phyloP scores from a whole-genome alignment of 306 rosid species.

The Adenanthera pavonina region DNA sequence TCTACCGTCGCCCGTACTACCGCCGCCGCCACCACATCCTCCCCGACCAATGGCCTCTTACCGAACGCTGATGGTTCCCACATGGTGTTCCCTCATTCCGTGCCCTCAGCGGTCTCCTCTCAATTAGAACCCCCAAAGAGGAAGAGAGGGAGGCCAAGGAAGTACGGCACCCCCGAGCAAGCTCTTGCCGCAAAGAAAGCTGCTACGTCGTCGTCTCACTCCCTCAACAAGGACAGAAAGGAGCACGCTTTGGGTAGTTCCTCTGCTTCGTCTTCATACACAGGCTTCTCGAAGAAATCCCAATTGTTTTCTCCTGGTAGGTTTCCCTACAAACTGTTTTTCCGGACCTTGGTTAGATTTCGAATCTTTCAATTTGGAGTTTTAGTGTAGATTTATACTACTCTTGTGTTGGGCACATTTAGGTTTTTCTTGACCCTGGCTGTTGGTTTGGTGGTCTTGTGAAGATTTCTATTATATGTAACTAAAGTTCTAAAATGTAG shows the following conservation, averaged over 20 bases:
- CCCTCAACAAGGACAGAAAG: slow-evolving; percentile 59
- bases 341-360: background rate
- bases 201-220: slow-evolving; percentile 65
- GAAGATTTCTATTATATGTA: background rate
- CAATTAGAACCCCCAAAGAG: slow-evolving; percentile 55
- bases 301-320: slow-evolving; percentile 50
- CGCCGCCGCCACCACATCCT: slow-evolving; percentile 44
- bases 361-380: background rate
- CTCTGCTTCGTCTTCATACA: slow-evolving; percentile 50
- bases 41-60: slow-evolving; percentile 64
- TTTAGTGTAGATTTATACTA: background rate
- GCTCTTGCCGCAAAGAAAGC: slow-evolving; percentile 80
- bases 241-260: slow-evolving; percentile 36
- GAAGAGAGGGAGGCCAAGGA: slow-evolving; percentile 79
- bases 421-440: background rate
- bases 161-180: slow-evolving; percentile 76
- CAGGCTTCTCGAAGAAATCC: slow-evolving; percentile 60
- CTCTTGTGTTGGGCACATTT: background rate
- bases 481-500: background rate
- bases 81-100: slow-evolving; percentile 63
- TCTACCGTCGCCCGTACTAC: slow-evolving; percentile 36
- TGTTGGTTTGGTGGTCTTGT: background rate
- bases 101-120: slow-evolving; percentile 56
- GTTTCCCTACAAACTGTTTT: slow-evolving; percentile 29
- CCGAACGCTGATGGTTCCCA: slow-evolving; percentile 50